Percentiles rank a stretch among this genome's conserved stretches.
Conservation (phyloP, 768 basidiomycete genomes). For the Amanita pseudoporphyria region DNA sequence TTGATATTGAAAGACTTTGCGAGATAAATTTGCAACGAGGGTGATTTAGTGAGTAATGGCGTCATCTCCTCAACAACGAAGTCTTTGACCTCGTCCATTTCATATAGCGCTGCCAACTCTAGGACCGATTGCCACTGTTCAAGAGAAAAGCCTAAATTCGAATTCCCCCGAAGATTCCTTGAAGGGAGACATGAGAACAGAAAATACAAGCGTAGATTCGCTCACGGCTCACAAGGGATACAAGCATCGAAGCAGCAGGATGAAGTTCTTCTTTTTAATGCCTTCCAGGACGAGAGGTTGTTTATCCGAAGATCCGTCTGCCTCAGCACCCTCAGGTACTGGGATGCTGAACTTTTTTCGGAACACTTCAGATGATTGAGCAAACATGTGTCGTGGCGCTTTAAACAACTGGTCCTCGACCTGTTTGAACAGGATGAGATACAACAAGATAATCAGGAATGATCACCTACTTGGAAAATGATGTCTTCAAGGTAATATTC, state of each 20-base stretch:
- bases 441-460: not conserved
- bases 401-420: slow-evolving; percentile 18
- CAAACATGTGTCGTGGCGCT: slow-evolving; percentile 15
- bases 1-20: not conserved
- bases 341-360: slow-evolving; percentile 17
- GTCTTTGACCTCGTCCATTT: slow-evolving; percentile 1
- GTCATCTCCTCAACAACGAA: not conserved
- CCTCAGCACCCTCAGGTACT: not conserved
- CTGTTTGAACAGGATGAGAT: not conserved
- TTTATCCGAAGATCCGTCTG: slow-evolving; percentile 16
- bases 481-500: slow-evolving; percentile 3
- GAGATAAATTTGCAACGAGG: not conserved
- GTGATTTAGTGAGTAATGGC: not conserved
- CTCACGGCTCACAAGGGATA: slow-evolving; percentile 18
- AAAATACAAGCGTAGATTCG: not conserved
- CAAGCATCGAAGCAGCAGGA: slow-evolving; percentile 15
- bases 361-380: slow-evolving; percentile 17
- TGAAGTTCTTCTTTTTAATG: slow-evolving; percentile 16
- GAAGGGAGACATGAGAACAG: not conserved
- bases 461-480: slow-evolving; percentile 1
- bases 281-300: slow-evolving; percentile 17
- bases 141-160: not conserved
- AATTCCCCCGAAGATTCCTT: not conserved
- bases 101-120: slow-evolving; percentile 30
- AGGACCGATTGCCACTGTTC: slow-evolving; percentile 28